Conservation (phyloP, 2,329 filamentous ascomycete species). For the Tolypocladium capitatum region DNA sequence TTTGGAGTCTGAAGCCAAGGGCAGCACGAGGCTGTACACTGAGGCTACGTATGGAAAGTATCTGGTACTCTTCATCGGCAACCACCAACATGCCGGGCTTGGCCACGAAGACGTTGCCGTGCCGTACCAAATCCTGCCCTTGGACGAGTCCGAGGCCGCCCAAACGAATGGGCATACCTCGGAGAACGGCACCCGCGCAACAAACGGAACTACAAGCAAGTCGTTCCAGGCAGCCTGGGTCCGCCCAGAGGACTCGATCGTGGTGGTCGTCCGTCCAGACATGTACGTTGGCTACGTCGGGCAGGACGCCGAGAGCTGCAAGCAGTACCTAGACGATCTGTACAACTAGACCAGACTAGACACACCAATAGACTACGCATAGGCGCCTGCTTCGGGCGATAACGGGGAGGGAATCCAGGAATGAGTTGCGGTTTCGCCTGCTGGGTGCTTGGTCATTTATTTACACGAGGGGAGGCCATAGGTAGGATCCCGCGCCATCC, state of each 20-base stretch:
- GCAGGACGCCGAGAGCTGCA: slow-evolving; percentile 11
- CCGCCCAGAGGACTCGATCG: slow-evolving; percentile 11
- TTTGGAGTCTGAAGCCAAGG: slow-evolving; percentile 8
- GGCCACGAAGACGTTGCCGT: slow-evolving; percentile 4
- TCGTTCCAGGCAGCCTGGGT: slow-evolving; percentile 19
- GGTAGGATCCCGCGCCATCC: no score
- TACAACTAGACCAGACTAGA: slow-evolving; percentile 2
- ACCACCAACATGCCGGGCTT: slow-evolving; percentile 1
- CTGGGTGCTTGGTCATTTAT: no score
- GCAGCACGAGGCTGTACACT: slow-evolving; percentile 17
- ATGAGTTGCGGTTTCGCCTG: no score
- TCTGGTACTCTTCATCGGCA: slow-evolving; percentile 12
- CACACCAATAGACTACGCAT: neutral
- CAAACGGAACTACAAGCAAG: neutral
- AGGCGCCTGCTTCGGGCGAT: no score
- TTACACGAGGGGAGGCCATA: no score
- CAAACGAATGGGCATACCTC: neutral
- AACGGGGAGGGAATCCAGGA: no score
- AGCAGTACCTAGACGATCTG: slow-evolving; percentile 13
- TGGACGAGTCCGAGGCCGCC: neutral
- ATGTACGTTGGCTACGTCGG: slow-evolving; percentile 27
- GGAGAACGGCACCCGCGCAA: neutral
- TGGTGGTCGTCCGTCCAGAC: slow-evolving; percentile 24
- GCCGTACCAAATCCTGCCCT: neutral
- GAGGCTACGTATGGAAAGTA: slow-evolving; percentile 19